These are phyloP conservation scores for Fusarium pseudocircinatum DNA, from an alignment of 2,329 filamentous ascomycete genomes.

Conservation along the genomic window DNA sequence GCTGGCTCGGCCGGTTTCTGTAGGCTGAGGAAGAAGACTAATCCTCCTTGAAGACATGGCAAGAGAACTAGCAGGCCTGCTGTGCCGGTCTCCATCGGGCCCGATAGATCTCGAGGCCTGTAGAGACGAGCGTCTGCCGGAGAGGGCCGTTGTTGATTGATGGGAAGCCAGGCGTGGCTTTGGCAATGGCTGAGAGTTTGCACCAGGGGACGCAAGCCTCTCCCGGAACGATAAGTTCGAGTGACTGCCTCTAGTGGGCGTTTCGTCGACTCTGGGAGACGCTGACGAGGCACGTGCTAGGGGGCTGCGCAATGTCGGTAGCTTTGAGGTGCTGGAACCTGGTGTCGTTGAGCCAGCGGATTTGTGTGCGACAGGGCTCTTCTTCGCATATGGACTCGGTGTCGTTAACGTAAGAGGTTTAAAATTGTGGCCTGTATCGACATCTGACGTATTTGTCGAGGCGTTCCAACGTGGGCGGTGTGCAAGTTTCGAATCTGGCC, in stretches of 20 bases:
- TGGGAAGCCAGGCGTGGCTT: constrained; percentile 58
- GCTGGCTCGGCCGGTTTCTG: constrained; percentile 57
- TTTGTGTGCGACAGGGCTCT: constrained; percentile 52
- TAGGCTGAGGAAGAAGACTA: constrained; percentile 64
- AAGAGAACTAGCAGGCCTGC: constrained; percentile 67
- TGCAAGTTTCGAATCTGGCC: constrained; percentile 57
- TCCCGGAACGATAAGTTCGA: constrained; percentile 65
- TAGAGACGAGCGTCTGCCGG: constrained; percentile 62
- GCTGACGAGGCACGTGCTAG: constrained; percentile 57
- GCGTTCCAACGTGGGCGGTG: constrained; percentile 78
- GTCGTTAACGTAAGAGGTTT: constrained; percentile 69
- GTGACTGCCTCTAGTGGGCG: constrained; percentile 55
- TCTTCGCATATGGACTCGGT: constrained; percentile 65
- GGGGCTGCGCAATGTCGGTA: constrained; percentile 61
- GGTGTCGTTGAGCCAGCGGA: constrained; percentile 56
- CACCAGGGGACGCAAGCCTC: constrained; percentile 59
- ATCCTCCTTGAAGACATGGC: constrained; percentile 59
- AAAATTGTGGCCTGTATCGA: constrained; percentile 75
- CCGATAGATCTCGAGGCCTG: constrained; percentile 56
- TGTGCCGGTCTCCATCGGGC: constrained; percentile 43
- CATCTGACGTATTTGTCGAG: constrained; percentile 70
- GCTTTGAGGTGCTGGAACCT: constrained; percentile 54
- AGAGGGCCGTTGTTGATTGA: constrained; percentile 55
- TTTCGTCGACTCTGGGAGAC: constrained; percentile 58
- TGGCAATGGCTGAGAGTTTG: constrained; percentile 57